A percentile compares a stretch with the other conserved stretches of the same genome.
Evolutionary conservation across 306 rosid species (phyloP).

Genomic region (Lablab purpureus): DNA sequence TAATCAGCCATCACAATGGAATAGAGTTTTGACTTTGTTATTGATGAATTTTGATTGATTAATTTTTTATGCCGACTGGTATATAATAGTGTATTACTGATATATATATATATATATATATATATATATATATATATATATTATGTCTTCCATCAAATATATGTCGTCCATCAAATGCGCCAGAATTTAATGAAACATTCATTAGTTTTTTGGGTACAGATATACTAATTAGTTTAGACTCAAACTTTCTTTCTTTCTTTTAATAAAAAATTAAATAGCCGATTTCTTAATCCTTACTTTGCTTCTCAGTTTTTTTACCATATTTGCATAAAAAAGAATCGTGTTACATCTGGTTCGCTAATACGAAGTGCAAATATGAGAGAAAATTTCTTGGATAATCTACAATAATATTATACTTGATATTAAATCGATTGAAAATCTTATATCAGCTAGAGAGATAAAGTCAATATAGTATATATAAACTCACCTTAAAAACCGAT

Average conservation of each 20-base stretch:
- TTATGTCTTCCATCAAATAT: background rate
- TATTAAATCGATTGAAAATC: no score
- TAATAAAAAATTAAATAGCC: background rate
- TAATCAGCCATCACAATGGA: background rate
- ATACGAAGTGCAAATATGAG: constrained; percentile 20
- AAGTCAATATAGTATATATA: no score
- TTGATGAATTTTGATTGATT: background rate
- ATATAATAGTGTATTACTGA: background rate
- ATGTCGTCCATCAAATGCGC: background rate
- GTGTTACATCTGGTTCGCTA: constrained; percentile 13
- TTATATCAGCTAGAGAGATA: no score
- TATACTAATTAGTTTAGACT: no score
- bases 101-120: no score
- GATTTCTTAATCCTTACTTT: background rate
- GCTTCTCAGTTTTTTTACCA: no score
- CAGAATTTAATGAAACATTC: background rate
- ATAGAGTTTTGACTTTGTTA: background rate
- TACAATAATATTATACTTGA: background rate
- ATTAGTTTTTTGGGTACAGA: background rate
- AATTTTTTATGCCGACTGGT: background rate
- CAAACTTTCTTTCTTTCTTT: no score
- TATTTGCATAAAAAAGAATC: no score
- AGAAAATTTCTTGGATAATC: background rate
- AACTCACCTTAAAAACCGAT: no score
- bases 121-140: no score